Evolutionary conservation across 1,139 yeast genomes (phyloP).

Genomic region (Candida neerlandica): DNA sequence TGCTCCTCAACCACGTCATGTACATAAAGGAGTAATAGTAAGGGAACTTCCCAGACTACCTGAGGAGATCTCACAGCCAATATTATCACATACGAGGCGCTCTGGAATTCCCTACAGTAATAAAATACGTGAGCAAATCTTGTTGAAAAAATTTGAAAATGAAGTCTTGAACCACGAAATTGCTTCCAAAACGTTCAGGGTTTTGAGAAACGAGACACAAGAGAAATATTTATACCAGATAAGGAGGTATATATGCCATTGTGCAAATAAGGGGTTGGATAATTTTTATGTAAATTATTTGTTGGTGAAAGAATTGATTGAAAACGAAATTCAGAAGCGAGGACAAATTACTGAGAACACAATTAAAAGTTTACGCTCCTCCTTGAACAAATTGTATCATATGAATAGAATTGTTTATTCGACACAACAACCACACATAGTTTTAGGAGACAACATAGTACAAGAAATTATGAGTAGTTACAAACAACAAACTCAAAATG

Average conservation of each 20-base stretch:
- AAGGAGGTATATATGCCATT: conserved; percentile 12
- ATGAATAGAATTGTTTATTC: conserved; percentile 16
- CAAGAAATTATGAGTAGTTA: conserved; percentile 10
- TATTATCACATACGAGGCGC: background rate
- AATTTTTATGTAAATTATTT: conserved; percentile 13
- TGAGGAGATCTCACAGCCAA: background rate
- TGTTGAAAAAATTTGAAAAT: conserved; percentile 13
- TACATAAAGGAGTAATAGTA: background rate
- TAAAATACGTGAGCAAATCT: conserved; percentile 2
- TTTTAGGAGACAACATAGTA: conserved; percentile 13
- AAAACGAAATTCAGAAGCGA: conserved; percentile 8
- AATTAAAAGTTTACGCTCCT: conserved; percentile 14
- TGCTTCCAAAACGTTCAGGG: conserved; percentile 8
- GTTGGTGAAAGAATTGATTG: conserved; percentile 13
- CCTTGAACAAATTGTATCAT: conserved; percentile 13
- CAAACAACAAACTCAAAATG: conserved; percentile 1
- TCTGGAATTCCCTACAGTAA: background rate
- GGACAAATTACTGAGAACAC: conserved; percentile 14
- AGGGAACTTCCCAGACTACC: background rate
- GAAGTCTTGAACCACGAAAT: conserved; percentile 13
- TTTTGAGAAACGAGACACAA: conserved; percentile 12
- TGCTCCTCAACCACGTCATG: background rate
- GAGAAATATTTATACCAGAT: conserved; percentile 16
- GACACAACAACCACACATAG: conserved; percentile 10
- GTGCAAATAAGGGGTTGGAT: conserved; percentile 15